A percentile compares a stretch with the other conserved stretches of the same genome.
Evolutionary conservation across 2,329 filamentous ascomycete species (phyloP).

Genomic region (Arthrobotrys sinensis): DNA sequence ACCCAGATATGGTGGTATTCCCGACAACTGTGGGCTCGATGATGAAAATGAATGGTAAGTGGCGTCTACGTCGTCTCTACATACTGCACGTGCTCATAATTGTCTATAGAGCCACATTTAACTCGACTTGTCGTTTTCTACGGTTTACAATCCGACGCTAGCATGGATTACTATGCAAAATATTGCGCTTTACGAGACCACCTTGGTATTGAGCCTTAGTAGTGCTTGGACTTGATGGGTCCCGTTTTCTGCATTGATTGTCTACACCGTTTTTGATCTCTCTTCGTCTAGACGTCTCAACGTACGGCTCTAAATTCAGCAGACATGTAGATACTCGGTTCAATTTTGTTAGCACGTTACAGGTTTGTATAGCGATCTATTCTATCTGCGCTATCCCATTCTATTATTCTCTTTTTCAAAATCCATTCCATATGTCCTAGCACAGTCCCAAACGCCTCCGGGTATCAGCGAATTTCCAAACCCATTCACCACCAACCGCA

Average conservation of each 20-base stretch:
- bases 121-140: conserved; percentile 58
- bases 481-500: not conserved
- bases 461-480: conserved; percentile 21
- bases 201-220: conserved; percentile 57
- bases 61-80: not conserved
- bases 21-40: conserved; percentile 52
- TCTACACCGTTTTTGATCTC: not conserved
- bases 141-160: conserved; percentile 46
- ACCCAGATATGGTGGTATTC: conserved; percentile 56
- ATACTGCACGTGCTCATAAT: not conserved
- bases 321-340: conserved; percentile 47
- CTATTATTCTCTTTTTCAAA: conserved; percentile 11
- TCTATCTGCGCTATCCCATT: conserved; percentile 17
- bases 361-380: conserved; percentile 27
- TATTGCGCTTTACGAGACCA: conserved; percentile 60
- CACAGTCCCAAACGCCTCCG: conserved; percentile 19
- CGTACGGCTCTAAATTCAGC: conserved; percentile 6
- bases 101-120: conserved; percentile 42
- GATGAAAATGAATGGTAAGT: conserved; percentile 60
- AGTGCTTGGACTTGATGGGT: not conserved
- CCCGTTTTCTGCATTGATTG: not conserved
- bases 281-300: not conserved
- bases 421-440: not conserved
- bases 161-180: conserved; percentile 59
- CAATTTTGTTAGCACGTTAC: conserved; percentile 14